Conservation (phyloP, 2,329 filamentous ascomycete species). For the Chrysosporium queenslandicum region DNA sequence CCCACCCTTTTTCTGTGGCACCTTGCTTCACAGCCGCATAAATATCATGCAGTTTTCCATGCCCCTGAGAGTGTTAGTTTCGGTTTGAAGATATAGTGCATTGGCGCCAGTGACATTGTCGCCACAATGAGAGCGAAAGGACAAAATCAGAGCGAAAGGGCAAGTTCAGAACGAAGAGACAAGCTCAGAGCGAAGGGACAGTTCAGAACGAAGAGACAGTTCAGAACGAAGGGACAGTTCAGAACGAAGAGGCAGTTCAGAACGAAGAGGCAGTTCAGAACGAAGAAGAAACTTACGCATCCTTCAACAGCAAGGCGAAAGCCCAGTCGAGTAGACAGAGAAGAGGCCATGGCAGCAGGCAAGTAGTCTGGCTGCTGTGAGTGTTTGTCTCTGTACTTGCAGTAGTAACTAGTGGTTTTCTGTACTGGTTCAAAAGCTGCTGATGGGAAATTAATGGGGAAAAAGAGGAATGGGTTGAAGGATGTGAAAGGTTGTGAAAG, state of each 20-base stretch:
- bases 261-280: too few relatives aligned
- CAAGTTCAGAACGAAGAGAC: too few relatives aligned
- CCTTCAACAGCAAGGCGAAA: constrained; percentile 15
- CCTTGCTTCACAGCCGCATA: constrained; percentile 66
- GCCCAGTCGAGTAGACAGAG: background rate
- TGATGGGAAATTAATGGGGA: background rate
- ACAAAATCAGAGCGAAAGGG: too few relatives aligned
- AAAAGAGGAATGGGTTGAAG: too few relatives aligned
- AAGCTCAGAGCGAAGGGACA: background rate
- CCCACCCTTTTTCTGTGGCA: constrained; percentile 63
- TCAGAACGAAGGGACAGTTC: background rate
- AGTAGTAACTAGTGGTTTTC: too few relatives aligned
- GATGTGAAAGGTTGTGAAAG: too few relatives aligned
- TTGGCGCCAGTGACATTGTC: background rate
- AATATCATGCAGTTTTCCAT: constrained; percentile 84
- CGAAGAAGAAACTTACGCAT: constrained; percentile 13
- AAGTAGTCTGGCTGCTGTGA: background rate
- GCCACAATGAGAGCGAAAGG: background rate
- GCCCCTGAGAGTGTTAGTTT: constrained; percentile 50
- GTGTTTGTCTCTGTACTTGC: too few relatives aligned
- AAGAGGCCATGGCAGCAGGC: background rate
- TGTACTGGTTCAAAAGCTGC: background rate
- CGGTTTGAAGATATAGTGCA: background rate
- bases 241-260: too few relatives aligned
- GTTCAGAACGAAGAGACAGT: too few relatives aligned